Evolutionary conservation across 169 alveolate species (phyloP), one percentile per base, ranked within the genome.

Genomic region (Perkinsus marinus): DNA sequence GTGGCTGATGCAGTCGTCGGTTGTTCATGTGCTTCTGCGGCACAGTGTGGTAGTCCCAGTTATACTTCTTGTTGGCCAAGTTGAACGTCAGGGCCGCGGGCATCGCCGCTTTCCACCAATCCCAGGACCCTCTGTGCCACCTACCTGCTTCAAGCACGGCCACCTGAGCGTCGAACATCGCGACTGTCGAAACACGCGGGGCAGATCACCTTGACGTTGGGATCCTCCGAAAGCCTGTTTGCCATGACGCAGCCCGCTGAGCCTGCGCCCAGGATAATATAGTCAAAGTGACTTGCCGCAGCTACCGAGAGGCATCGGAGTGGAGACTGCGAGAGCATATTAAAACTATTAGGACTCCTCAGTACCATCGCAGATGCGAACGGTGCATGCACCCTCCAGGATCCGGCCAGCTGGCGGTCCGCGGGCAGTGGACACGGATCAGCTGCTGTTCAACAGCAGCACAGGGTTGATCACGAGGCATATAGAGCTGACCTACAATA

Each of bases 221-320:
- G 68, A 37, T 68, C 92, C 36, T 43, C 90, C 0, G 94, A 68
- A 19, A 93, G 94, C 90, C 94, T n/a, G 36, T 93, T 90, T 41
- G 94, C 94, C 22, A 93, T 5, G 41, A 91, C 93, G 89, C 92
- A 68, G 38, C 94, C 94, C 26, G 94, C 94, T 34, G 93, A 90
- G n/a, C 94, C 94, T 9, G 92, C 94, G 0, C 94, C 94, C 34
- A 91, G 90, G 22, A 93, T 69, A 39, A 93, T 39, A 46, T 90
- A 90, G 91, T 93, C 94, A 36, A 41, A 41, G 36, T 89, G 39
- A 7, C 41, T 39, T 0, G 91, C 37, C 26, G 91, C 36, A 39
- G 91, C 9, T 39, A 41, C 37, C 36, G 91, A 89, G 34, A 57
- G 79, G 79, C 79, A 57, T 26, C 79, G 79, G 22, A 57, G 79